phyloP scores from a whole-genome alignment of 2,329 filamentous ascomycete genomes.

The Phialophora verrucosa region DNA sequence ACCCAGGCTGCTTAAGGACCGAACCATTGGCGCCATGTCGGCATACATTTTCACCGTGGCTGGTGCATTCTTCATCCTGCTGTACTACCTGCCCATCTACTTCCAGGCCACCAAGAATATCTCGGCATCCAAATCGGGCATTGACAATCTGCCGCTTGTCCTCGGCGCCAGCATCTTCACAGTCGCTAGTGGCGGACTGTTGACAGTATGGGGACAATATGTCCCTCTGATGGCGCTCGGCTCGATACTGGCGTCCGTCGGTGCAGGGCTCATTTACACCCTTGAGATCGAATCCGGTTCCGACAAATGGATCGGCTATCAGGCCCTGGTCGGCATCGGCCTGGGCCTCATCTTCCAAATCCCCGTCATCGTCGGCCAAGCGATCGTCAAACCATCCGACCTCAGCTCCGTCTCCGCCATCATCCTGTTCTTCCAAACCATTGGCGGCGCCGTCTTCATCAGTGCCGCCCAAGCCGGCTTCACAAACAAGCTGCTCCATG shows the following conservation, averaged over 20 bases:
- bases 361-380: constrained; percentile 41
- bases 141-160: constrained; percentile 52
- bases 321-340: constrained; percentile 44
- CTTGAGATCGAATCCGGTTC: constrained; percentile 40
- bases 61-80: constrained; percentile 46
- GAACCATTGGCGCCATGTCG: constrained; percentile 45
- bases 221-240: constrained; percentile 42
- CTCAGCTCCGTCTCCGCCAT: constrained; percentile 41
- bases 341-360: constrained; percentile 42
- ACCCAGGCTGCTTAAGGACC: constrained; percentile 47
- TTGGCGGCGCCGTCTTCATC: constrained; percentile 45
- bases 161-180: constrained; percentile 45
- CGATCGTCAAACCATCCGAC: constrained; percentile 40
- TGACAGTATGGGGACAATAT: constrained; percentile 41
- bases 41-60: constrained; percentile 47
- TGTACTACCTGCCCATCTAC: constrained; percentile 58
- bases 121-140: constrained; percentile 46
- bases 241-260: constrained; percentile 41
- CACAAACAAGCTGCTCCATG: constrained; percentile 43
- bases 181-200: constrained; percentile 44
- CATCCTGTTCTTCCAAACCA: constrained; percentile 43
- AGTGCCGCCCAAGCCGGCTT: constrained; percentile 45
- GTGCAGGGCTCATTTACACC: constrained; percentile 45
- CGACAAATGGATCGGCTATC: constrained; percentile 48
- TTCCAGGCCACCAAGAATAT: constrained; percentile 52